A percentile compares a stretch with the other conserved stretches of the same genome.
These are phyloP conservation scores for Rhizomucor miehei DNA, from an alignment of 371 early-diverging fungal species.

Conservation along the genomic window DNA sequence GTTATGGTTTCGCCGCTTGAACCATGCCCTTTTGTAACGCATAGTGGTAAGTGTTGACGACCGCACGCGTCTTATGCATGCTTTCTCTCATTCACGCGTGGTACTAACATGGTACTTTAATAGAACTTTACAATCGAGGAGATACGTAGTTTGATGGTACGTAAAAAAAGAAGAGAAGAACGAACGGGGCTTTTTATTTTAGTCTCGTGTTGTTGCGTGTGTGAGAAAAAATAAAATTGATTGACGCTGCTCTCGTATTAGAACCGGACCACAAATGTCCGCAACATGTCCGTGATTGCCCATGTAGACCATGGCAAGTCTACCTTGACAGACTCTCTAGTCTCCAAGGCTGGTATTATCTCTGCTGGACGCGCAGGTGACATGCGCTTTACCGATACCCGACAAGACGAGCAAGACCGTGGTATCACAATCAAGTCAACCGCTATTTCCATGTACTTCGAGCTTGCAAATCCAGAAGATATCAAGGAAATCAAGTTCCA, in stretches of 20 bases:
- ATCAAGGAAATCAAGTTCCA: slow-evolving; percentile 80
- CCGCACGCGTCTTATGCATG: no score
- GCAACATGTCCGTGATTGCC: slow-evolving; percentile 99
- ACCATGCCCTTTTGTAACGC: no score
- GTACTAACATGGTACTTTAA: no score
- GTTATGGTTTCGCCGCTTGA: no score
- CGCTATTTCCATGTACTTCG: slow-evolving; percentile 98
- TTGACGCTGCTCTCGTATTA: slow-evolving; percentile 8
- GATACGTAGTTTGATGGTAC: slow-evolving; percentile 53
- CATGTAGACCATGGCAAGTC: slow-evolving; percentile 97
- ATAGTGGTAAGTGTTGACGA: no score
- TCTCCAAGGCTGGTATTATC: slow-evolving; percentile 98
- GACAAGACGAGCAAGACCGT: slow-evolving; percentile 98
- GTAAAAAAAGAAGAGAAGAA: slow-evolving; percentile 9
- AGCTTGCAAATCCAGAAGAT: slow-evolving; percentile 77
- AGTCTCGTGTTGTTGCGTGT: background rate
- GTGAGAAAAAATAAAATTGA: slow-evolving; percentile 2
- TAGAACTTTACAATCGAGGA: slow-evolving; percentile 42
- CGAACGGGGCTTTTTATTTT: background rate
- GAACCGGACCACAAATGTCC: slow-evolving; percentile 75
- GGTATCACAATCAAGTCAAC: slow-evolving; percentile 99
- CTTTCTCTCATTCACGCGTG: no score
- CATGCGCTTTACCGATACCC: slow-evolving; percentile 97
- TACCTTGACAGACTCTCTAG: slow-evolving; percentile 95
- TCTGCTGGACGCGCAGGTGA: slow-evolving; percentile 94